phyloP scores from a whole-genome alignment of 768 basidiomycete genomes.

The Panaeolus papilionaceus region DNA sequence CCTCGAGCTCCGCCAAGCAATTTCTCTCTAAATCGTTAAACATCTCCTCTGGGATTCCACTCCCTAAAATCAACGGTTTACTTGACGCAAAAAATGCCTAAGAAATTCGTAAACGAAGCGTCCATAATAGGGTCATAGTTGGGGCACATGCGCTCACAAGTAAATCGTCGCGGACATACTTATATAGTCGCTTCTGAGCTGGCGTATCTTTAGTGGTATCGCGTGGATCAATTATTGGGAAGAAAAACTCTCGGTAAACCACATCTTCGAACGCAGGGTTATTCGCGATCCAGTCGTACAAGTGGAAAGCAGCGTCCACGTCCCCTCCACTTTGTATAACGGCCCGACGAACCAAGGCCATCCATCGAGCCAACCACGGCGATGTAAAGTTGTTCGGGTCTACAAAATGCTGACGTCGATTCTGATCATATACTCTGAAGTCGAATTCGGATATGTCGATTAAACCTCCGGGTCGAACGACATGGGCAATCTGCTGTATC shows the following conservation, averaged over 20 bases:
- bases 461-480: slow-evolving; percentile 75
- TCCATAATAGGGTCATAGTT: background rate
- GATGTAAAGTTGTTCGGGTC: slow-evolving; percentile 48
- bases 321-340: slow-evolving; percentile 64
- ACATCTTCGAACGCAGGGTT: slow-evolving; percentile 66
- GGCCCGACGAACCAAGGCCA: slow-evolving; percentile 58
- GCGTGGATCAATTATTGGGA: slow-evolving; percentile 57
- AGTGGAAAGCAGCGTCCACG: slow-evolving; percentile 64
- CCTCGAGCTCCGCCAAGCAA: slow-evolving; percentile 55
- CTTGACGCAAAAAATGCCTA: slow-evolving; percentile 72
- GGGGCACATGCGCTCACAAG: slow-evolving; percentile 41
- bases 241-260: slow-evolving; percentile 63
- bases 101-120: background rate
- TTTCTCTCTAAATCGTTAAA: slow-evolving; percentile 62
- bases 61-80: slow-evolving; percentile 69
- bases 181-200: slow-evolving; percentile 44
- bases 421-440: slow-evolving; percentile 61
- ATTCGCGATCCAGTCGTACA: slow-evolving; percentile 60
- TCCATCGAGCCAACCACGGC: slow-evolving; percentile 70
- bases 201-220: slow-evolving; percentile 46
- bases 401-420: slow-evolving; percentile 46
- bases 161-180: slow-evolving; percentile 60
- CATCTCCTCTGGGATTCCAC: slow-evolving; percentile 59
- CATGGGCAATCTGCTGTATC: slow-evolving; percentile 69
- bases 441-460: slow-evolving; percentile 73